Percentiles rank a stretch among this genome's conserved stretches.
phyloP scores from a whole-genome alignment of 2,329 filamentous ascomycete species.

The Claviceps quebecensis region DNA sequence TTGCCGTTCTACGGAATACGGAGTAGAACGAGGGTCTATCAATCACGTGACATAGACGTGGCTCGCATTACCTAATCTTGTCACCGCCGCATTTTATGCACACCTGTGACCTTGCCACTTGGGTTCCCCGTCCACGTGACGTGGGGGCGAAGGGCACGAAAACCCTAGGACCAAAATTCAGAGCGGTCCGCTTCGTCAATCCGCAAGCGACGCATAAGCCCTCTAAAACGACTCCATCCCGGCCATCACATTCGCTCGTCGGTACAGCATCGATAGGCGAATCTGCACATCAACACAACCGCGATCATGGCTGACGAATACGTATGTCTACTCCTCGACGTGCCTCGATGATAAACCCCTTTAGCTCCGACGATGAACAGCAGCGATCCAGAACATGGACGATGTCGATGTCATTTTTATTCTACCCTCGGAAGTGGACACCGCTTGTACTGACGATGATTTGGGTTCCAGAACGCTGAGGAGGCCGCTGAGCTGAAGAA shows the following conservation, averaged over 20 bases:
- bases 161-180: constrained; percentile 26
- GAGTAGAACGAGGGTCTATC: not conserved
- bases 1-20: too few relatives aligned
- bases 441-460: constrained; percentile 15
- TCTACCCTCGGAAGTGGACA: not conserved
- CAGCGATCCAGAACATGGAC: not conserved
- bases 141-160: constrained; percentile 23
- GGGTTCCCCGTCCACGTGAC: constrained; percentile 14
- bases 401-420: not conserved
- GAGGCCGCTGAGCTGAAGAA: constrained; percentile 99
- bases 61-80: not conserved
- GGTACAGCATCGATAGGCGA: constrained; percentile 31
- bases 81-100: not conserved
- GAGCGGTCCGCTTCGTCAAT: constrained; percentile 15
- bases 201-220: constrained; percentile 16
- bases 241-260: constrained; percentile 28
- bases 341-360: constrained; percentile 11
- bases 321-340: constrained; percentile 43
- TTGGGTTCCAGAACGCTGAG: constrained; percentile 64
- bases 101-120: too few relatives aligned
- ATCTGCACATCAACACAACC: constrained; percentile 28
- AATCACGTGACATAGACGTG: not conserved
- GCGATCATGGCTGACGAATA: constrained; percentile 81
- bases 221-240: constrained; percentile 22
- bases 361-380: constrained; percentile 13